phyloP scores from a whole-genome alignment of 2,329 filamentous ascomycete genomes.

The Fusarium secorum region DNA sequence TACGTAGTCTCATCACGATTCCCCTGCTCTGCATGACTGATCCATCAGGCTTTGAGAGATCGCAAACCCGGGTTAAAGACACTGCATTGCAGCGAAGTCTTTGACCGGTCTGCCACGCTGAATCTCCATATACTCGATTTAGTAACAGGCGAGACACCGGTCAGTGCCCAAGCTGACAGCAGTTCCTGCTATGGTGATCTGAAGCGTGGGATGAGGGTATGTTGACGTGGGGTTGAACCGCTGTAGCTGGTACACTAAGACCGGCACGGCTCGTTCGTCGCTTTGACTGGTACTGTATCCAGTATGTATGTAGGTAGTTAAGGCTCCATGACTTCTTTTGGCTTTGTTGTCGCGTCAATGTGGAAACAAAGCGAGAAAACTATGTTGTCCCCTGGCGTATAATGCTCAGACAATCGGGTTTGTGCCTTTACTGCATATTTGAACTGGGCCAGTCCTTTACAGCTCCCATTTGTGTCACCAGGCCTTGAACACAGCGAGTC shows the following conservation, averaged over 20 bases:
- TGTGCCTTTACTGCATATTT: neutral
- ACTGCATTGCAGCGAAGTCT: slow-evolving; percentile 23
- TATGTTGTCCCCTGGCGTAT: neutral
- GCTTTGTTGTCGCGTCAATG: slow-evolving; percentile 24
- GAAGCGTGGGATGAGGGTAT: neutral
- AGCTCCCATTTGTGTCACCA: neutral
- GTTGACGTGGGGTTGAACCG: slow-evolving; percentile 13
- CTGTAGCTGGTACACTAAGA: slow-evolving; percentile 3
- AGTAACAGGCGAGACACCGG: slow-evolving; percentile 25
- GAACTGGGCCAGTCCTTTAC: neutral
- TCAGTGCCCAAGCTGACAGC: slow-evolving; percentile 25
- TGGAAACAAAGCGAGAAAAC: slow-evolving; percentile 26
- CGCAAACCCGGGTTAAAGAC: slow-evolving; percentile 4
- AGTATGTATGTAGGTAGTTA: neutral
- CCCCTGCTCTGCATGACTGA: slow-evolving; percentile 36
- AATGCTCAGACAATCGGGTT: neutral
- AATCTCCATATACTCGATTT: slow-evolving; percentile 2
- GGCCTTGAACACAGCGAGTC: neutral
- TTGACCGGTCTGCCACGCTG: neutral
- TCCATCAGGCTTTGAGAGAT: slow-evolving; percentile 20
- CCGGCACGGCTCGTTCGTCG: slow-evolving; percentile 1
- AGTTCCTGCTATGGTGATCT: neutral
- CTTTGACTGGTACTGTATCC: neutral
- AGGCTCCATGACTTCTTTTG: slow-evolving; percentile 12
- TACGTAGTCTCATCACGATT: slow-evolving; percentile 26